Percentiles rank a stretch among this genome's conserved stretches.
Conservation (phyloP, 1,284 basidiomycete genomes). For the Austroboletus novae-zelandiae region DNA sequence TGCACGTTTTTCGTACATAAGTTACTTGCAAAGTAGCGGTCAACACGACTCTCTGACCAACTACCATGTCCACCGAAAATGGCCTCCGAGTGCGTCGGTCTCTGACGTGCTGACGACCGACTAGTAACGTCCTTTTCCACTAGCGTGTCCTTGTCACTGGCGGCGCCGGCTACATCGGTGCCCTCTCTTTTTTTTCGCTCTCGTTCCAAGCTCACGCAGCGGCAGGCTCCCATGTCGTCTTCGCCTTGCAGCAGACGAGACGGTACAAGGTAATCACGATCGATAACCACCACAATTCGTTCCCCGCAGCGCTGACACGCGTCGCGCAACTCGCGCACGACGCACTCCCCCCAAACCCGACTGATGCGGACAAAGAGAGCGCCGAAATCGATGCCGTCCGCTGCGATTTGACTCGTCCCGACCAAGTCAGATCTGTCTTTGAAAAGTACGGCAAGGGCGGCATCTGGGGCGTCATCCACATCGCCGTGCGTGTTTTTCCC, state of each 20-base stretch:
- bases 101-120: not conserved
- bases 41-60: too few species aligned
- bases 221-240: constrained; percentile 87
- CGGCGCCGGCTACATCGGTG: constrained; percentile 84
- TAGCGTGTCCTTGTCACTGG: constrained; percentile 80
- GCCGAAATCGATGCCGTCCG: constrained; percentile 68
- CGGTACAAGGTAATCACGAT: constrained; percentile 90
- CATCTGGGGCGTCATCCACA: constrained; percentile 97
- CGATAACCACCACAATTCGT: constrained; percentile 93
- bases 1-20: too few species aligned
- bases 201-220: not conserved
- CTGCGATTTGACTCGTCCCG: constrained; percentile 73
- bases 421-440: constrained; percentile 76
- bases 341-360: constrained; percentile 61
- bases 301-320: constrained; percentile 68
- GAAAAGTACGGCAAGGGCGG: constrained; percentile 84
- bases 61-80: constrained; percentile 28
- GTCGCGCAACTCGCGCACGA: constrained; percentile 78
- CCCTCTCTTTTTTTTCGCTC: constrained; percentile 8
- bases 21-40: too few species aligned
- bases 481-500: constrained; percentile 63
- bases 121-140: constrained; percentile 12
- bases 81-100: constrained; percentile 31
- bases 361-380: constrained; percentile 62
- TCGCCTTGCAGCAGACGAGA: constrained; percentile 81